Conservation (phyloP, 1,284 basidiomycete species). For the Neolentinus lepideus region DNA sequence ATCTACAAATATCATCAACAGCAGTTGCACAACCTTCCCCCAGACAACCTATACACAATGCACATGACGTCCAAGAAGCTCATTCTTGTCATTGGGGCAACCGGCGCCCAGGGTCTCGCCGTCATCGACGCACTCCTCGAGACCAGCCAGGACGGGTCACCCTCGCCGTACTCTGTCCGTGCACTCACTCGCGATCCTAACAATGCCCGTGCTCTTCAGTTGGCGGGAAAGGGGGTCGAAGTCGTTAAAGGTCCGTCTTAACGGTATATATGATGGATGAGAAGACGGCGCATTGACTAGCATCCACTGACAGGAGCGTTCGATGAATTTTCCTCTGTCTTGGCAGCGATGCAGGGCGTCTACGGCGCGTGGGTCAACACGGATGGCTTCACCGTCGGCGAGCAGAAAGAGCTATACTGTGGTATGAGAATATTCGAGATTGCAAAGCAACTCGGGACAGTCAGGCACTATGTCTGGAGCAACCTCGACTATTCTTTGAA, state of each 20-base stretch:
- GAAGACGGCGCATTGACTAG: background rate
- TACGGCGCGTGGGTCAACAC: constrained; percentile 41
- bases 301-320: constrained; percentile 20
- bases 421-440: constrained; percentile 41
- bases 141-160: constrained; percentile 26
- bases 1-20: no score
- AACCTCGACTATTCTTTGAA: constrained; percentile 36
- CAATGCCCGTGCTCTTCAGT: constrained; percentile 27
- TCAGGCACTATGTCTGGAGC: constrained; percentile 41
- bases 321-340: constrained; percentile 26
- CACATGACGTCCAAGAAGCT: constrained; percentile 24
- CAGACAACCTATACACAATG: no score
- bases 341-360: constrained; percentile 28
- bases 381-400: constrained; percentile 39
- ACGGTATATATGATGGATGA: background rate
- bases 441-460: constrained; percentile 29
- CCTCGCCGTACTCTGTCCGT: constrained; percentile 38
- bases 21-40: no score
- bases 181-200: constrained; percentile 37
- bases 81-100: constrained; percentile 45
- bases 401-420: constrained; percentile 33
- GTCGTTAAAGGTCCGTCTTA: constrained; percentile 30
- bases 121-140: constrained; percentile 36
- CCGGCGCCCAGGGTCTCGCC: constrained; percentile 41
- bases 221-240: constrained; percentile 34